These are phyloP conservation scores for Neurospora hispaniola DNA, from an alignment of 495 filamentous ascomycete genomes.

Conservation along the genomic window DNA sequence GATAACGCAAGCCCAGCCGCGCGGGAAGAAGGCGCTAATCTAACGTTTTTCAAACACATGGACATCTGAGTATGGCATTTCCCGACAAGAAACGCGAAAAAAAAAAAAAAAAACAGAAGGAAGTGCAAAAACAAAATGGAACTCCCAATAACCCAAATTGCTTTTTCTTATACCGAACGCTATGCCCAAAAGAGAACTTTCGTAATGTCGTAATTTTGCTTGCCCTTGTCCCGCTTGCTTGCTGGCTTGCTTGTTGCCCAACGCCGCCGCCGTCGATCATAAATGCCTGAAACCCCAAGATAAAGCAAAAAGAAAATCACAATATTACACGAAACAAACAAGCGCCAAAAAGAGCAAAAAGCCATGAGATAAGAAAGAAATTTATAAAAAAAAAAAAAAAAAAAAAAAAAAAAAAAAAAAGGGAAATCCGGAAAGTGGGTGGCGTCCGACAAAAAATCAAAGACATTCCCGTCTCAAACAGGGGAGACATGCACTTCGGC, in stretches of 20 bases:
- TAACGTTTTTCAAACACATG: not conserved
- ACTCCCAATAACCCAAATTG: no score
- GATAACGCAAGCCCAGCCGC: not conserved
- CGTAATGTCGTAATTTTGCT: not conserved
- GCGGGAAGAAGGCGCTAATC: not conserved
- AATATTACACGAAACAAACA: not conserved
- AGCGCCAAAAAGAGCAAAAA: not conserved
- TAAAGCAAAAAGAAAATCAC: not conserved
- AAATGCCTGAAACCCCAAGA: not conserved
- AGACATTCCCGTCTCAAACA: not conserved
- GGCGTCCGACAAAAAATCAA: not conserved
- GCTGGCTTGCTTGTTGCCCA: not conserved
- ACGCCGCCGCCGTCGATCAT: not conserved
- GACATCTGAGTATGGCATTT: not conserved
- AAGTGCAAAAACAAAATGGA: no score
- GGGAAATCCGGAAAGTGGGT: not conserved
- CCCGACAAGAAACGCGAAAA: not conserved
- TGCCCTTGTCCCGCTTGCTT: not conserved
- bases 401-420: not conserved
- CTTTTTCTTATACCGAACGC: not conserved
- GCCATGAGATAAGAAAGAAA: not conserved
- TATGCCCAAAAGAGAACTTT: not conserved
- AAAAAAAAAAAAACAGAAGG: not conserved
- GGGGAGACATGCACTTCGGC: not conserved
- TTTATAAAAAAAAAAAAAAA: no score